A percentile compares a stretch with the other conserved stretches of the same genome.
These are phyloP conservation scores for Cajanus cajan DNA, from an alignment of 306 rosid species.

Conservation along the genomic window DNA sequence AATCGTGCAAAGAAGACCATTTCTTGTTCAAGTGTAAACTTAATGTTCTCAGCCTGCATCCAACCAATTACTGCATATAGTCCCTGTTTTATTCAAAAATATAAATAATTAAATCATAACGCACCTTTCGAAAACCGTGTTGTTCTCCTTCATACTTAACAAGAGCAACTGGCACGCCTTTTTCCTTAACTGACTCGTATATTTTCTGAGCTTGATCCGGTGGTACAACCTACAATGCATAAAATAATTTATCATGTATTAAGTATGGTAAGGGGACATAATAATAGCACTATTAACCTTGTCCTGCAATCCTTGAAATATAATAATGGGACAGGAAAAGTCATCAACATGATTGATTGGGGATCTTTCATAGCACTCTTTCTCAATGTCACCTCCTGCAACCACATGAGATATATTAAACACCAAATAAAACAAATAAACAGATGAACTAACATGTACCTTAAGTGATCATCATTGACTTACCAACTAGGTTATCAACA, in stretches of 20 bases:
- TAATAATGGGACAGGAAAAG: slow-evolving; percentile 84
- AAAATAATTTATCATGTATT: neutral
- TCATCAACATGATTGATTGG: slow-evolving; percentile 78
- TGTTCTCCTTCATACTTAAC: slow-evolving; percentile 96
- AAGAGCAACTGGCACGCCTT: slow-evolving; percentile 89
- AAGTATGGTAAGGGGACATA: neutral
- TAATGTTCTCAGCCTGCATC: slow-evolving; percentile 89
- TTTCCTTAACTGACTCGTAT: slow-evolving; percentile 72
- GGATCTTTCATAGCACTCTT: slow-evolving; percentile 63
- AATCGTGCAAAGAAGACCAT: slow-evolving; percentile 95
- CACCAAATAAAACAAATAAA: slow-evolving; percentile 15
- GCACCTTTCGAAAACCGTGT: slow-evolving; percentile 94
- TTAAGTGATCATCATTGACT: slow-evolving; percentile 28
- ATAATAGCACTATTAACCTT: slow-evolving; percentile 51
- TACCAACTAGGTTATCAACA: slow-evolving; percentile 74
- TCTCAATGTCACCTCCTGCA: slow-evolving; percentile 59
- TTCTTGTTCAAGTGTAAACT: slow-evolving; percentile 91
- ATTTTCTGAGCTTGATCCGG: slow-evolving; percentile 87
- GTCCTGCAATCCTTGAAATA: slow-evolving; percentile 95
- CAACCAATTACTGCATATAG: slow-evolving; percentile 18
- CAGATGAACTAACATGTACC: neutral
- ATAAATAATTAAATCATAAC: neutral
- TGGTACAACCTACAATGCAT: slow-evolving; percentile 63
- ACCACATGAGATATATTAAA: slow-evolving; percentile 22
- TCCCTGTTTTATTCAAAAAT: neutral